Percentiles rank a stretch among this genome's conserved stretches.
These are phyloP conservation scores for Clarireedia paspali DNA, from an alignment of 2,329 filamentous ascomycete genomes.

Conservation along the genomic window DNA sequence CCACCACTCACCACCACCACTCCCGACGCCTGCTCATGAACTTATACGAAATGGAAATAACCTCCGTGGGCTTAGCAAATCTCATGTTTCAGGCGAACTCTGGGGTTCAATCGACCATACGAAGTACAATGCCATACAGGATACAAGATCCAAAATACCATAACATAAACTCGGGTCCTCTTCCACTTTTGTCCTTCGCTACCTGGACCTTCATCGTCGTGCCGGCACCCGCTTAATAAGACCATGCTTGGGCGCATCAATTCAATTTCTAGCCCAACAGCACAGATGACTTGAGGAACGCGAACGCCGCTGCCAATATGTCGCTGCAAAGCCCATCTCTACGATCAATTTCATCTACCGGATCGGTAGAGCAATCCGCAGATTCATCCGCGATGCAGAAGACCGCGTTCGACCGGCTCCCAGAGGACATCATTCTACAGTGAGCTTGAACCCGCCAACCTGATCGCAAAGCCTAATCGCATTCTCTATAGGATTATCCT, in stretches of 20 bases:
- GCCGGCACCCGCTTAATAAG: too few species aligned
- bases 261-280: background rate
- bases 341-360: slow-evolving; percentile 1
- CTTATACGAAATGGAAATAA: too few species aligned
- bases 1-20: too few species aligned
- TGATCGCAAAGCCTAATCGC: slow-evolving; percentile 7
- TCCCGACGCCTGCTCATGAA: too few species aligned
- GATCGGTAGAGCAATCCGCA: background rate
- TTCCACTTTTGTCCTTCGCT: too few species aligned
- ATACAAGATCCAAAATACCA: too few species aligned
- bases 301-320: background rate
- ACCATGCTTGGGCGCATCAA: background rate
- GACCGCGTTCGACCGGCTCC: slow-evolving; percentile 44
- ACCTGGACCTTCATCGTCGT: too few species aligned
- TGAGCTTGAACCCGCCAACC: slow-evolving; percentile 33
- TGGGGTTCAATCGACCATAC: too few species aligned
- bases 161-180: too few species aligned
- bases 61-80: too few species aligned
- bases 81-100: too few species aligned
- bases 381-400: slow-evolving; percentile 6
- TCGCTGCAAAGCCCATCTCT: slow-evolving; percentile 1
- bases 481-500: slow-evolving; percentile 47
- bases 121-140: too few species aligned
- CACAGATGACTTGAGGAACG: background rate
- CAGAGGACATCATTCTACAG: slow-evolving; percentile 65